Evolutionary conservation across 768 basidiomycete genomes (phyloP).

Genomic region (Filobasidium wieringae): DNA sequence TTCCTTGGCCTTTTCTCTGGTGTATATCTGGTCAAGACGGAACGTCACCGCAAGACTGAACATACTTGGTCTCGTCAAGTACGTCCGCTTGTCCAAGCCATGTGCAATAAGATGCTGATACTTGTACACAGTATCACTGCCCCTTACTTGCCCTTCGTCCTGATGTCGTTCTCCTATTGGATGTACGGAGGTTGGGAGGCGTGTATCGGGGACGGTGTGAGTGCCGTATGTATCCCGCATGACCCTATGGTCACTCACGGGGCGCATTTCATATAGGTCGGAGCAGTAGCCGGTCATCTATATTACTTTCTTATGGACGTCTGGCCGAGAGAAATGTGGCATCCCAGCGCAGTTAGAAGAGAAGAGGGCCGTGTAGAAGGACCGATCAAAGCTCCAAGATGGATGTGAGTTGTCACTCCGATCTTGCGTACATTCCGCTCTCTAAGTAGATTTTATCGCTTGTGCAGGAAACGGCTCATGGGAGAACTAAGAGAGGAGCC

Average conservation of each 20-base stretch:
- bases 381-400: conserved; percentile 4
- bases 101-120: background rate
- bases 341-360: conserved; percentile 22
- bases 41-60: conserved; percentile 94
- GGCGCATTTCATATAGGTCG: conserved; percentile 20
- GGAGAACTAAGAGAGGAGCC: background rate
- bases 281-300: conserved; percentile 34
- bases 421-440: background rate
- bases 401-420: conserved; percentile 5
- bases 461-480: background rate
- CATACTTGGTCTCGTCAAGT: conserved; percentile 81
- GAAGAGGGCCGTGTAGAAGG: conserved; percentile 12
- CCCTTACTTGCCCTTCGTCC: conserved; percentile 83
- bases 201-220: conserved; percentile 33
- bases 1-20: conserved; percentile 83
- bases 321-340: conserved; percentile 37
- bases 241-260: background rate
- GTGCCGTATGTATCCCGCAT: conserved; percentile 10
- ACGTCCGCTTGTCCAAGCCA: background rate
- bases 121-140: conserved; percentile 57
- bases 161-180: conserved; percentile 62
- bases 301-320: conserved; percentile 37
- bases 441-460: background rate
- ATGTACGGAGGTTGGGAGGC: conserved; percentile 33
- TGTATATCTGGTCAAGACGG: conserved; percentile 91